Base-by-base conservation (phyloP, 192 early-diverging fungal genomes). In the Radiomyces spectabilis region DNA sequence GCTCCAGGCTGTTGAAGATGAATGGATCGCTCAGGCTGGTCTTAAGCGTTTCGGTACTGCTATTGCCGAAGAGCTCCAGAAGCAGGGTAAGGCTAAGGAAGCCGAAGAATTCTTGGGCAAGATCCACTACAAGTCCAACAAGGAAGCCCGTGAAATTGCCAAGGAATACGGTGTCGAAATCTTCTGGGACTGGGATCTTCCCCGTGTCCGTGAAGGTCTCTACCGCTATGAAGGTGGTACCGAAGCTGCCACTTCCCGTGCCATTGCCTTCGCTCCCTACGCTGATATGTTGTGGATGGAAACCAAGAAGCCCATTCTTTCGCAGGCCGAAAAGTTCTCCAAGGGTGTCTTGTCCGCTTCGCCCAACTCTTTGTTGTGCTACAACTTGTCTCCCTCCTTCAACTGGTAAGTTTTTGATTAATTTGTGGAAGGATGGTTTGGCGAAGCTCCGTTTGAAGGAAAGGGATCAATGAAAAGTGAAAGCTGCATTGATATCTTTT, bases 221-320 rank as follows among this genome's bases (percentile, higher is more conserved):
- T 95, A 91, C 82, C 87, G 95, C 64, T 95, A 94, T 83, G 83
- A 92, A 66, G 95, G 93, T 62, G 93, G 93, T 49, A 96, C 93
- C 8, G 78, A 87, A 22, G 88, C 86, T 29, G 92, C 90, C 75
- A 85, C 89, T 54, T 83, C 84, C 72, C 84, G 89, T 59, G 83
- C 80, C 34, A 68, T 85, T 34, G 86, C 87, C 39, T 95, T 94
- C 61, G 82, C 92, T 46, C 83, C 82, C 9, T 95, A 92, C 82
- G 82, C 86, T 66, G 92, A 94, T 71, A 74, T 94, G 38, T 70
- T 95, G 42, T 95, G 92, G 94, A 94, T 95, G 94, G 93, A 98
- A 76, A 98, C 95, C 41, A 91, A 90, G 72, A 91, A 85, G 63
- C 95, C 95, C 26, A 95, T 96, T 56, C 78, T 86, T 54, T 60